Base-by-base conservation (phyloP, 352 stramenopile species). In the Phytophthora brassicae region DNA sequence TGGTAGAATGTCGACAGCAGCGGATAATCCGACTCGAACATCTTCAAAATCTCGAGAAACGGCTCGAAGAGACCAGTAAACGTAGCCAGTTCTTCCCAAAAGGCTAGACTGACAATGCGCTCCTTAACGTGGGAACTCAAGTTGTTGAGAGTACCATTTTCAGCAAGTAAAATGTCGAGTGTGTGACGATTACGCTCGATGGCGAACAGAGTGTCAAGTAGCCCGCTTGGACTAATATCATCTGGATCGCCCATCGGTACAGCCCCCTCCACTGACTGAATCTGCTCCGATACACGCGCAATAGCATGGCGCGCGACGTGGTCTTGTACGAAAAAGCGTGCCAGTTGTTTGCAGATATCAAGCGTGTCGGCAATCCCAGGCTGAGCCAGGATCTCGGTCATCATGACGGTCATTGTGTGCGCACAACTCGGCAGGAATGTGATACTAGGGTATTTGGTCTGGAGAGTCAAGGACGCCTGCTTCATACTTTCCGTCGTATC, bases 1-100 rank as follows among this genome's bases (percentile, higher is more conserved):
- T 90, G 78, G 65, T 89, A 92, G 45, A 89, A 92, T 8, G 75
- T 92, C 36, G 76, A 88, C 14, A 90, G 46, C 41, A 88, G 67
- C 26, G 78, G 70, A 48, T 76, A 86, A 58, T 89, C 74, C 9
- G 75, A 69, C 55, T 89, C 79, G 26, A 89, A 81, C 31, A 70
- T 81, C 53, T 82, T 83, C 57, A 89, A 66, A 43, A 89, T 64
- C 42, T 92, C 78, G n/a, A 84, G 49, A 41, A 92, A 92, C 8
- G 82, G 82, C 56, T 83, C 72, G 8, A 91, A 68, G n/a, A 92
- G 60, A 5, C 54, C 61, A 43, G 76, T 83, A 67, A 76, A 77
- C 28, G 68, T 76, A 42, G 70, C 55, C 9, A 89, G 35, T 43
- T 87, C 70, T 26, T 86, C 70, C 82, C 82, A 89, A 46, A 86